Evolutionary conservation across 1,284 basidiomycete species (phyloP), one percentile per base, ranked within the genome.

Genomic region (Bondarzewia mesenterica): DNA sequence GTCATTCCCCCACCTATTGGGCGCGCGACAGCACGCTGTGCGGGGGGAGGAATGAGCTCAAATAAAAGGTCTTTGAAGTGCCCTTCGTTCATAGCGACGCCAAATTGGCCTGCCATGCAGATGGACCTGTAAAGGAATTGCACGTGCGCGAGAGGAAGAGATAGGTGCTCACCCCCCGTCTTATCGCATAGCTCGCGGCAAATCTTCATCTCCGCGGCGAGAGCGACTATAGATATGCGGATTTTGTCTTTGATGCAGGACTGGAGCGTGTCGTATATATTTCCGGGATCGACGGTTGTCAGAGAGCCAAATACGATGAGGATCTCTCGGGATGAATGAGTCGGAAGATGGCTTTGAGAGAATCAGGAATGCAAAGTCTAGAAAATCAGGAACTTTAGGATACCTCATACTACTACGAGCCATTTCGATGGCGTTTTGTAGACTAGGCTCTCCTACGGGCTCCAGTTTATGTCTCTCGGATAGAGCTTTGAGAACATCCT

Each of bases 351-450:
- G 54, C 91, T 95, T 32, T n/a, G 38, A 15, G 18, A 22, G 22
- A 39, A 26, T 15, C 49, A 16, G 38, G 37, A 14, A 40, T 23
- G 20, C 41, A 44, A 56, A 29, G 4, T 32, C 29, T 32, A n/a
- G n/a, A 7, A 12, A 32, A n/a, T n/a, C n/a, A n/a, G 22, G 38
- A 46, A 39, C 29, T 32, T n/a, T 36, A 12, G 16, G 16, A 35
- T 26, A 91, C 92, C 78, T 84, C 87, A 96, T 92, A 56, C 82
- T 90, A 51, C 85, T 85, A 49, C 83, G 80, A 2, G 93, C 96
- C 89, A 99, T 95, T 54, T 95, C 90, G 16, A 99, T 81, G 0
- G 94, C 87, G 62, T 99, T 99, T 67, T 99, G 96, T 44, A 99
- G 66, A 65, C 89, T 93, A 0, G 96, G 95, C 58, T 98, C 95